phyloP scores from a whole-genome alignment of 2,329 filamentous ascomycete species.

The Cercospora berteroae region DNA sequence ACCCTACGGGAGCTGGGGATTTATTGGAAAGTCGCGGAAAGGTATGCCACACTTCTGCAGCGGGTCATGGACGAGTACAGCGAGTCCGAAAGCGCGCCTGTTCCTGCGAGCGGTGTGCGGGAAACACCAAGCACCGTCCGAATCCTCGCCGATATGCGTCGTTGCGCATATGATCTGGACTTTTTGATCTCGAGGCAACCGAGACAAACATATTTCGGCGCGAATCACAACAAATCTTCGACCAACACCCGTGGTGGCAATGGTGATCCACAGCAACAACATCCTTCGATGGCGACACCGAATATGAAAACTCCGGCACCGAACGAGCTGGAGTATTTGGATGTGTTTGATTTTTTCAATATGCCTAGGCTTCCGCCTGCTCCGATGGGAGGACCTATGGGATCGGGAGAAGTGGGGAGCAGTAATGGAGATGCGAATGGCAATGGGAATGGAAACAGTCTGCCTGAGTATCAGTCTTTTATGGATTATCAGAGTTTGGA shows the following conservation, averaged over 20 bases:
- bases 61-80: constrained; percentile 83
- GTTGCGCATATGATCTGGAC: constrained; percentile 86
- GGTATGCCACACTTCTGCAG: constrained; percentile 76
- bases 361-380: constrained; percentile 67
- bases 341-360: constrained; percentile 95
- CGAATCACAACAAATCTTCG: background rate
- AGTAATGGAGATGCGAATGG: constrained; percentile 29
- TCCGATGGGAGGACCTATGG: constrained; percentile 28
- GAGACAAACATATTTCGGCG: constrained; percentile 42
- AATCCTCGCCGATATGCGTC: constrained; percentile 86
- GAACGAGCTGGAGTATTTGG: constrained; percentile 84
- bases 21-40: constrained; percentile 80
- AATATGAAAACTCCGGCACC: constrained; percentile 57
- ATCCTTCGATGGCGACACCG: constrained; percentile 32
- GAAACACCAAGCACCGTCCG: constrained; percentile 79
- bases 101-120: constrained; percentile 62
- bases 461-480: constrained; percentile 27
- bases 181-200: constrained; percentile 85
- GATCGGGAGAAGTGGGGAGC: constrained; percentile 31
- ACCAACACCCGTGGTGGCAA: background rate
- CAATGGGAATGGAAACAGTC: constrained; percentile 22
- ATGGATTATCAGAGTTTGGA: constrained; percentile 28
- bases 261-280: background rate
- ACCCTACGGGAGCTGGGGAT: constrained; percentile 76
- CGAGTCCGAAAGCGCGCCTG: constrained; percentile 65